Percentiles rank a stretch among this genome's conserved stretches.
Evolutionary conservation across 306 rosid genomes (phyloP).

Genomic region (Chamaecrista fasciculata): DNA sequence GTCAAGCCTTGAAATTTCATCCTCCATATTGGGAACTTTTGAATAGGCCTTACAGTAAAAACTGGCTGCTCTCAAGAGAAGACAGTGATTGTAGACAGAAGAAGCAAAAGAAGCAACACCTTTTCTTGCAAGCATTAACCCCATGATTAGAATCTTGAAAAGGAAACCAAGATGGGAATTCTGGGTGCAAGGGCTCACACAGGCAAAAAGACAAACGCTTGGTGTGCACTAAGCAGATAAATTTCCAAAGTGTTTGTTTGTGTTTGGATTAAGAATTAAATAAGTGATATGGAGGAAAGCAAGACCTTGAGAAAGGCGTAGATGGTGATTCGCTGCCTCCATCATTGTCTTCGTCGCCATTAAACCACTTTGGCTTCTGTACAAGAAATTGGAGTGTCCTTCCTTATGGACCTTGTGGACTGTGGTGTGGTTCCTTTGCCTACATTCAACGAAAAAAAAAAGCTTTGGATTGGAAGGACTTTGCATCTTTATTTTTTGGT

Average conservation of each 20-base stretch:
- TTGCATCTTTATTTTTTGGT: too few species aligned
- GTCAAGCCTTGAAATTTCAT: conserved; percentile 26
- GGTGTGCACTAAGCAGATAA: conserved; percentile 30
- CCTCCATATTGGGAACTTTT: conserved; percentile 27
- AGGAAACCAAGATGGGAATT: not conserved
- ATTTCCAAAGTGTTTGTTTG: too few species aligned
- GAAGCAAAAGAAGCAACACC: conserved; percentile 28
- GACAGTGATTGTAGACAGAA: conserved; percentile 22
- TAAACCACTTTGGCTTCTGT: not conserved
- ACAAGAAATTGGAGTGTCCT: too few species aligned
- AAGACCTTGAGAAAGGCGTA: not conserved
- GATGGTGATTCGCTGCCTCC: not conserved
- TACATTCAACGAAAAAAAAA: too few species aligned
- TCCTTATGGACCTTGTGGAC: too few species aligned
- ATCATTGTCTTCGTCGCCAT: too few species aligned
- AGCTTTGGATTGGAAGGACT: too few species aligned
- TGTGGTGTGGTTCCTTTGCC: too few species aligned
- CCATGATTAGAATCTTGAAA: conserved; percentile 11
- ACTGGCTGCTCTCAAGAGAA: conserved; percentile 27
- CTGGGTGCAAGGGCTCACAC: not conserved
- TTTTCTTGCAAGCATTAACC: conserved; percentile 38
- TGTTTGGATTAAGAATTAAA: too few species aligned
- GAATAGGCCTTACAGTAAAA: conserved; percentile 36
- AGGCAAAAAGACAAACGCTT: conserved; percentile 38
- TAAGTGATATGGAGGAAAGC: not conserved